These are phyloP conservation scores for Trypanosoma cruzi DNA, from an alignment of 208 protist genomes.

Conservation along the genomic window DNA sequence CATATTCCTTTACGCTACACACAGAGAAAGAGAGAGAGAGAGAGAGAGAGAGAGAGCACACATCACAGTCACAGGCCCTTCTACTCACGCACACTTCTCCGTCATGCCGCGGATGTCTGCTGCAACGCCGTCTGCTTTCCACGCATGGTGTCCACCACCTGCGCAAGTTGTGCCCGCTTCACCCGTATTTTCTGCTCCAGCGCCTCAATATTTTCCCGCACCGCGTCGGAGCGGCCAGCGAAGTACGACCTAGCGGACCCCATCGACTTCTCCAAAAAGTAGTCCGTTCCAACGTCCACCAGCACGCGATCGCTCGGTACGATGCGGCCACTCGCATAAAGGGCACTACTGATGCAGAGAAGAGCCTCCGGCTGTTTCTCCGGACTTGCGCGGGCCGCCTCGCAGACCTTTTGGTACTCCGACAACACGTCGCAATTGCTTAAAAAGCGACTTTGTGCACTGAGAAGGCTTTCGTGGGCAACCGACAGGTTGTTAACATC, in stretches of 20 bases:
- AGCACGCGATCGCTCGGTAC: slow-evolving; percentile 76
- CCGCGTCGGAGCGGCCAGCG: slow-evolving; percentile 60
- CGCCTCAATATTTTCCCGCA: slow-evolving; percentile 82
- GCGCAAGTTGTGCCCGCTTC: slow-evolving; percentile 84
- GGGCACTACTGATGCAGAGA: slow-evolving; percentile 82
- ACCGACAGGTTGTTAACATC: slow-evolving; percentile 75
- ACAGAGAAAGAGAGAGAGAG: no score
- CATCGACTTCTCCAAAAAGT: slow-evolving; percentile 86
- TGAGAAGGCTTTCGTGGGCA: slow-evolving; percentile 82
- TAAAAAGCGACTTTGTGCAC: slow-evolving; percentile 69
- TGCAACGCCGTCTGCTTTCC: slow-evolving; percentile 64
- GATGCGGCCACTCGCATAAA: slow-evolving; percentile 71
- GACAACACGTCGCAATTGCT: slow-evolving; percentile 75
- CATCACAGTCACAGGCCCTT: no score
- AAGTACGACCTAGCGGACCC: slow-evolving; percentile 75
- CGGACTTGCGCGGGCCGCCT: slow-evolving; percentile 31
- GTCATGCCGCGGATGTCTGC: slow-evolving; percentile 32
- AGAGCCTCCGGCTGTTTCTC: slow-evolving; percentile 57
- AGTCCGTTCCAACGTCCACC: slow-evolving; percentile 88
- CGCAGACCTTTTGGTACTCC: slow-evolving; percentile 66
- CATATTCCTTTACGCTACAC: background rate
- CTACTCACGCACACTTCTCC: no score
- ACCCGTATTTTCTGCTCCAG: slow-evolving; percentile 69
- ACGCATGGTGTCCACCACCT: slow-evolving; percentile 77
- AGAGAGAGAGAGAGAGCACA: no score